Conservation (phyloP, 192 early-diverging fungal species). For the Umbelopsis sp. region DNA sequence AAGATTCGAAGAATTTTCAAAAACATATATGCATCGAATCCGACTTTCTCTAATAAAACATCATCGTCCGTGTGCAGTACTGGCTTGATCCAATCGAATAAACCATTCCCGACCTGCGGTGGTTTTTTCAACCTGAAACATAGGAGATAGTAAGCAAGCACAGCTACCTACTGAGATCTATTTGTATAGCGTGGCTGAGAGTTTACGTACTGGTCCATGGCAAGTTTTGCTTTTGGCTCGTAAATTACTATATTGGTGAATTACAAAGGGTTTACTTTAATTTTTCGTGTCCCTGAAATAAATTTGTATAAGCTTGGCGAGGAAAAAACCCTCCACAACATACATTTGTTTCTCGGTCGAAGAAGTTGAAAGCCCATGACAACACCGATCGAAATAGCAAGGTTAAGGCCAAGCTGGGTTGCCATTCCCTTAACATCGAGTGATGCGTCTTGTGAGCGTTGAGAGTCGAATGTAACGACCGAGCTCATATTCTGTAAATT, state of each 20-base stretch:
- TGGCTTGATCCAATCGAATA: slow-evolving; percentile 65
- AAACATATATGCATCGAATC: slow-evolving; percentile 72
- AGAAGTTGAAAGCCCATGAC: slow-evolving; percentile 57
- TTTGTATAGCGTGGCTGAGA: not conserved
- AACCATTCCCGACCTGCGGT: slow-evolving; percentile 59
- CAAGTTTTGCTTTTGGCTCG: slow-evolving; percentile 47
- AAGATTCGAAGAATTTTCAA: slow-evolving; percentile 64
- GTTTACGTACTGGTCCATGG: slow-evolving; percentile 29
- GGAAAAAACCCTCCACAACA: slow-evolving; percentile 23
- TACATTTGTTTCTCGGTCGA: slow-evolving; percentile 58
- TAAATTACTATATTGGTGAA: slow-evolving; percentile 40
- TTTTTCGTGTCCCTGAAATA: not conserved
- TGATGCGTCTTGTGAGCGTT: slow-evolving; percentile 31
- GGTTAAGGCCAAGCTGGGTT: slow-evolving; percentile 62
- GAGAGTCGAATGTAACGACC: slow-evolving; percentile 27
- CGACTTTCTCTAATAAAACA: slow-evolving; percentile 62
- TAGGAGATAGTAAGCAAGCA: not conserved
- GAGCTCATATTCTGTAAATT: not conserved
- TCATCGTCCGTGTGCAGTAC: slow-evolving; percentile 61
- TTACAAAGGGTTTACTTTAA: slow-evolving; percentile 3
- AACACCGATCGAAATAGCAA: slow-evolving; percentile 56
- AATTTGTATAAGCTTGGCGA: not conserved
- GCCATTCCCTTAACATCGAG: slow-evolving; percentile 54
- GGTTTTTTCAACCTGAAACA: slow-evolving; percentile 46
- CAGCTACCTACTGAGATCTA: not conserved